These are phyloP conservation scores for Hyparrhenia diplandra DNA, from an alignment of 176 grass and related monocot genomes.

Conservation along the genomic window DNA sequence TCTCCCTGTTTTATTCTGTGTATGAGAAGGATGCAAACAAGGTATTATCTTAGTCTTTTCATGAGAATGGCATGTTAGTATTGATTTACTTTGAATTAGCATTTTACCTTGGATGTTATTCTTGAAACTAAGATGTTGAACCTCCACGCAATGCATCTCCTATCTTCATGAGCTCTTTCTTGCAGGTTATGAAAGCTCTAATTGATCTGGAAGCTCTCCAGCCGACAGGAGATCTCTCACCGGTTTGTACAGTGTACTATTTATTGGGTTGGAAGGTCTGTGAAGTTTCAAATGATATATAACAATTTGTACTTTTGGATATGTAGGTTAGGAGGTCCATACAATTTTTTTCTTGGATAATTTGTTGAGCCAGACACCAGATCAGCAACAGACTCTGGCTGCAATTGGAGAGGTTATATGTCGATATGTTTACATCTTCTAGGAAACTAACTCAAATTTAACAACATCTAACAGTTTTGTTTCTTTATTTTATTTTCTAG, in stretches of 20 bases:
- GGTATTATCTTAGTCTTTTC: slow-evolving; percentile 56
- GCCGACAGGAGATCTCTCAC: slow-evolving; percentile 87
- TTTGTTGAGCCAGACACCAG: slow-evolving; percentile 69
- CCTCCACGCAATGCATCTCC: background rate
- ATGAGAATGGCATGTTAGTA: background rate
- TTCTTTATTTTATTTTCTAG: slow-evolving; percentile 31
- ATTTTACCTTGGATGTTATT: slow-evolving; percentile 1
- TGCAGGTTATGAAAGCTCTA: slow-evolving; percentile 86
- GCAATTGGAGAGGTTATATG: slow-evolving; percentile 88
- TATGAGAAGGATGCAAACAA: slow-evolving; percentile 97
- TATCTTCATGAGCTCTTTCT: slow-evolving; percentile 11
- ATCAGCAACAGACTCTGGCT: slow-evolving; percentile 79
- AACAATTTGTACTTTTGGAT: slow-evolving; percentile 8
- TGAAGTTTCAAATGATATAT: background rate
- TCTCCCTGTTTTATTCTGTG: slow-evolving; percentile 91
- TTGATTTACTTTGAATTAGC: background rate
- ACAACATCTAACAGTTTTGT: slow-evolving; percentile 4
- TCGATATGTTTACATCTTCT: background rate
- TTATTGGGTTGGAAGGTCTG: background rate
- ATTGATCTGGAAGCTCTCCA: slow-evolving; percentile 94
- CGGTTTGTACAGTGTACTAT: slow-evolving; percentile 53
- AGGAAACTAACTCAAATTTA: background rate
- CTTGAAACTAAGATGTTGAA: slow-evolving; percentile 17
- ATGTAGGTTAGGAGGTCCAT: slow-evolving; percentile 89
- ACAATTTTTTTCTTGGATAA: slow-evolving; percentile 87